Base-by-base conservation (phyloP, 345 rosid genomes). In the Microcos paniculata region DNA sequence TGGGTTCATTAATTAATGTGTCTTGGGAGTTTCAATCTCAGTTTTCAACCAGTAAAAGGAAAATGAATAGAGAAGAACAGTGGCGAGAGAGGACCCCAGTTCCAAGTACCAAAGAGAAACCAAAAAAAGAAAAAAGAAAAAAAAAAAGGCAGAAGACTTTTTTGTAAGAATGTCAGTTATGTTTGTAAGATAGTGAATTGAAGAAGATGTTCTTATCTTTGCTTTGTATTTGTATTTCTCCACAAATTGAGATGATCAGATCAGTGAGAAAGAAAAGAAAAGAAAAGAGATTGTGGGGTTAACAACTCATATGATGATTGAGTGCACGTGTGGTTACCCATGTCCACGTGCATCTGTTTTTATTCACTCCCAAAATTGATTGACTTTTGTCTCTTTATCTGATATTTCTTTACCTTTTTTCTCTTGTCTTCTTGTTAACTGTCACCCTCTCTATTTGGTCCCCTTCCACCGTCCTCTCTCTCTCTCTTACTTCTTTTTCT, bases 261-360 rank as follows among this genome's bases (percentile, higher is more conserved):
- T 35, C 6, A 35, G 40, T n/a, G 56, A 72, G 46, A 8, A 13
- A 58, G 38, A 74, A 45, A 1, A 12, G 1, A 33, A 23, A 65
- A 42, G 1, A 8, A 9, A 16, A 9, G n/a, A 76, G n/a, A 26
- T n/a, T 19, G 59, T 69, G 58, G 59, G 58, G 73, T 49, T 28
- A 8, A 19, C 40, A 56, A 11, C 15, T 48, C 42, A 69, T 31
- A 18, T 76, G 84, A 84, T 86, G 87, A 85, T 86, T 78, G 89
- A 84, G 88, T 82, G 89, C 91, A 88, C 92, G 91, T 90, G 92
- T 87, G 89, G 82, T 63, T 79, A 71, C 62, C 79, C 53, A 59
- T 82, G 83, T 81, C 88, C 90, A 87, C 94, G 94, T 85, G 82
- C 88, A 72, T 31, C 69, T 88, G 94, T 86, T 83, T 76, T 85